Conservation (phyloP, 768 basidiomycete genomes). For the Leucocoprinus birnbaumii region DNA sequence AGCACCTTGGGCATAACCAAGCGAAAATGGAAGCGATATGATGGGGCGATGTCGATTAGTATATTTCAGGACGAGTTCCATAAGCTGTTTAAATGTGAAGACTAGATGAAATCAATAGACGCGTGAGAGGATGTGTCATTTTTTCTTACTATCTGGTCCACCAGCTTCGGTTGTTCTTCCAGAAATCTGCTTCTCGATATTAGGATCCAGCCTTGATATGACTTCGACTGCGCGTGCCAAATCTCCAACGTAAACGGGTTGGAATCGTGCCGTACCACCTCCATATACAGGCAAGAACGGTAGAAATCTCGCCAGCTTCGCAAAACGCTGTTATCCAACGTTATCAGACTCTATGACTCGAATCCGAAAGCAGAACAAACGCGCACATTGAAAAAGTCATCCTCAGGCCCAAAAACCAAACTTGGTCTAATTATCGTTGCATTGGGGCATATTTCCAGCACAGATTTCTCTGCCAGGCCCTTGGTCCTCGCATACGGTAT, state of each 20-base stretch:
- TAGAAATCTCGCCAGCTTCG: constrained; percentile 51
- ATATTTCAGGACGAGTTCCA: constrained; percentile 58
- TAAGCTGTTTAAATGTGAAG: constrained; percentile 64
- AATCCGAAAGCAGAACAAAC: constrained; percentile 19
- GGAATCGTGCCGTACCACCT: constrained; percentile 63
- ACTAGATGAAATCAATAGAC: constrained; percentile 33
- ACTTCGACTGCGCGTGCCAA: constrained; percentile 61
- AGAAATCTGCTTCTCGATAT: constrained; percentile 39
- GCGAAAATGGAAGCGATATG: constrained; percentile 57
- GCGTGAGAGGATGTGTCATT: not conserved
- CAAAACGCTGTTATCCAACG: constrained; percentile 48
- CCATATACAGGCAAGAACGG: constrained; percentile 79
- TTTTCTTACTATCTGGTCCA: constrained; percentile 31
- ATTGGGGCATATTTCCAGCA: constrained; percentile 40
- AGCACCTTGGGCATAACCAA: constrained; percentile 64
- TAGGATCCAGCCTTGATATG: constrained; percentile 42
- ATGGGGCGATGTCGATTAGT: constrained; percentile 53
- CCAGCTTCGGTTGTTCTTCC: constrained; percentile 49
- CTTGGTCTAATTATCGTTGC: constrained; percentile 71
- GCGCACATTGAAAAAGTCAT: constrained; percentile 70
- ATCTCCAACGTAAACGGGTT: constrained; percentile 74
- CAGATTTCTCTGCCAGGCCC: constrained; percentile 56
- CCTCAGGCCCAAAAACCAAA: constrained; percentile 73
- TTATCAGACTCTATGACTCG: not conserved
- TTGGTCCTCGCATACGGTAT: constrained; percentile 65